Percentiles rank a stretch among this genome's conserved stretches.
Evolutionary conservation across 1,284 basidiomycete species (phyloP).

Genomic region (Moniliophthora roreri): DNA sequence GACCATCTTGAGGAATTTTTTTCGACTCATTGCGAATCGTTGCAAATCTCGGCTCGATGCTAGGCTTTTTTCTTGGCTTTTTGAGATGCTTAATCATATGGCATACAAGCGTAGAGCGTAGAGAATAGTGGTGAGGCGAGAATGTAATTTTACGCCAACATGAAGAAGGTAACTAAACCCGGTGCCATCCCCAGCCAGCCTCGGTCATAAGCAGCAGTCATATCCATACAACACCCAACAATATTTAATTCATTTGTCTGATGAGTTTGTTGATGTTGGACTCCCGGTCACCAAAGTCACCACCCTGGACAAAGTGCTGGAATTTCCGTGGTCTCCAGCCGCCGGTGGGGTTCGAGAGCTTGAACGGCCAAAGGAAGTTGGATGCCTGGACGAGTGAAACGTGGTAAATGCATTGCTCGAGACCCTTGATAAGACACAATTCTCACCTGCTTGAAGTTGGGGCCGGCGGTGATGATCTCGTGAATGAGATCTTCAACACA

Average conservation of each 20-base stretch:
- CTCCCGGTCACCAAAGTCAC: conserved; percentile 97
- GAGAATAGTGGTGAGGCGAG: too few relatives aligned
- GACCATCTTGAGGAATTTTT: too few relatives aligned
- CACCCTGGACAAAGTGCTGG: conserved; percentile 92
- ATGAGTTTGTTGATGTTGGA: conserved; percentile 96
- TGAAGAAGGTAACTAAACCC: conserved; percentile 11
- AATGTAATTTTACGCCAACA: conserved; percentile 20
- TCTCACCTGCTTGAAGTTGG: conserved; percentile 96
- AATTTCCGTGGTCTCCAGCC: conserved; percentile 98
- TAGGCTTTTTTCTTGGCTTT: not conserved
- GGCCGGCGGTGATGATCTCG: conserved; percentile 94
- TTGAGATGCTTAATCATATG: not conserved
- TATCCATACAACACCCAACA: conserved; percentile 13
- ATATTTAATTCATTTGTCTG: conserved; percentile 87
- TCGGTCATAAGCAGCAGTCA: conserved; percentile 17
- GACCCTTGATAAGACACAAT: not conserved
- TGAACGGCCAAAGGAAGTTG: conserved; percentile 99
- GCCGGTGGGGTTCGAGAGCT: conserved; percentile 98
- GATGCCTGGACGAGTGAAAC: conserved; percentile 52
- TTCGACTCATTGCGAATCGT: too few relatives aligned
- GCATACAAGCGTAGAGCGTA: too few relatives aligned
- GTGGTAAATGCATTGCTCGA: conserved; percentile 1
- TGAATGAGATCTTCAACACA: conserved; percentile 98
- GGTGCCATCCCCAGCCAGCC: conserved; percentile 3
- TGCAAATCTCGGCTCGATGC: not conserved